Evolutionary conservation across 1,284 basidiomycete species (phyloP), one percentile per base, ranked within the genome.

Genomic region (Cryptococcus sp.): DNA sequence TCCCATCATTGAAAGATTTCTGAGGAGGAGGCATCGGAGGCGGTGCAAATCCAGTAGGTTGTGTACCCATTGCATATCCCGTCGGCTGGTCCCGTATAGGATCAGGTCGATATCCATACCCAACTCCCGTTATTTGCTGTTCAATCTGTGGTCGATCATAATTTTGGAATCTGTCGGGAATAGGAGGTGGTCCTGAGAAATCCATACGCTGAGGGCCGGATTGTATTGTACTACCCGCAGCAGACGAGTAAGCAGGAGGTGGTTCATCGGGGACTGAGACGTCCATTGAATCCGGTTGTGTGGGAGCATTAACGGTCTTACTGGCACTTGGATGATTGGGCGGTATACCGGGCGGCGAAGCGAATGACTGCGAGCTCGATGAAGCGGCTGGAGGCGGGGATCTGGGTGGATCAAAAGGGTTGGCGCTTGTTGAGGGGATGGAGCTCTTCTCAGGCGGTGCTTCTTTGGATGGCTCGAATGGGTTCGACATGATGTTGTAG

Each of bases 111-210:
- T 67, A 71, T 1, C 70, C 70, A 1, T 59, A 53, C 10, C 69
- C 69, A 1, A 71, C 68, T 23, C 66, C 67, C 1, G 67, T 64
- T 1, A 69, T 55, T 19, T 59, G 49, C 43, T 50, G 46, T 3
- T 59, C 66, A 10, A 51, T 54, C 55, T 42, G 36, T 11, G 16
- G 50, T 56, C 24, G 39, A 45, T 7, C 36, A 39, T 45, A 11
- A n/a, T n/a, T n/a, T n/a, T n/a, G n/a, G n/a, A 64, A 39, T n/a
- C 65, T 56, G 24, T 72, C 64, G 4, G 72, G 67, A 50, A 72
- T 50, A 2, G 71, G 73, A 14, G 73, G 73, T 5, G 73, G 72
- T 14, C 73, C 73, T 0, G 64, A 67, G 45, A 73, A 75, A 51
- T 73, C 70, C 62, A 70, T 67, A 3, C 63, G 54, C 16, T 46